Evolutionary conservation across 768 basidiomycete genomes (phyloP).

Genomic region (Mycena vitilis): DNA sequence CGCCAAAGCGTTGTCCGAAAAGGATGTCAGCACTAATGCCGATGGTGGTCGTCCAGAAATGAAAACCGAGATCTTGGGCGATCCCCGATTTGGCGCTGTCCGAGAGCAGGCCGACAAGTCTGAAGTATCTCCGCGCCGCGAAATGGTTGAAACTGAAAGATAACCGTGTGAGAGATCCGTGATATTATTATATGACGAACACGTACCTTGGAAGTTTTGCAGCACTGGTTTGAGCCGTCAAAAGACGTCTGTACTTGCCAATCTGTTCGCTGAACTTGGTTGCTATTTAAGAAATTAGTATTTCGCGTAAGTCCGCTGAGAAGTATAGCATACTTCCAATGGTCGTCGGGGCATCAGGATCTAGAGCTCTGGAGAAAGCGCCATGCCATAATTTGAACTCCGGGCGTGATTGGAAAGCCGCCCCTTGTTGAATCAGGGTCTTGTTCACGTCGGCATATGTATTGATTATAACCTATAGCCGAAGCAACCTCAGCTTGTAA

Average conservation of each 20-base stretch:
- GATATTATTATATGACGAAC: neutral
- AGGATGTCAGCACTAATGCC: constrained; percentile 25
- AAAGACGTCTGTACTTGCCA: constrained; percentile 19
- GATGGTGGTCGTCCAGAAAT: constrained; percentile 25
- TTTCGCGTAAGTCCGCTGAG: neutral
- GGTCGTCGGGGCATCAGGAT: constrained; percentile 28
- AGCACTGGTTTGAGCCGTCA: constrained; percentile 22
- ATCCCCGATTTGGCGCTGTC: constrained; percentile 24
- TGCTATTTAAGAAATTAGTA: neutral
- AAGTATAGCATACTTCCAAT: constrained; percentile 21
- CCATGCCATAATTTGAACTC: constrained; percentile 30
- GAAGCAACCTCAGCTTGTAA: neutral
- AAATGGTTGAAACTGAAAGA: constrained; percentile 23
- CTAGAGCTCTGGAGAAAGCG: constrained; percentile 19
- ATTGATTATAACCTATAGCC: constrained; percentile 24
- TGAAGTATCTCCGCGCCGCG: constrained; percentile 17
- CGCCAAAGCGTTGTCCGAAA: constrained; percentile 24
- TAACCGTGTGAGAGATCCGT: neutral
- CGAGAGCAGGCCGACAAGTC: constrained; percentile 15
- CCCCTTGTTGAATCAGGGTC: constrained; percentile 30
- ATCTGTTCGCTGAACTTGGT: constrained; percentile 28
- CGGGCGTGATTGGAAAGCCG: constrained; percentile 29
- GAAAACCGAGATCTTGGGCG: constrained; percentile 24
- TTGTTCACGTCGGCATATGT: constrained; percentile 22
- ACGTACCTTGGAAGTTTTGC: constrained; percentile 24